Base-by-base conservation (phyloP, 257 asterid genomes). In the Plectranthus barbatus region DNA sequence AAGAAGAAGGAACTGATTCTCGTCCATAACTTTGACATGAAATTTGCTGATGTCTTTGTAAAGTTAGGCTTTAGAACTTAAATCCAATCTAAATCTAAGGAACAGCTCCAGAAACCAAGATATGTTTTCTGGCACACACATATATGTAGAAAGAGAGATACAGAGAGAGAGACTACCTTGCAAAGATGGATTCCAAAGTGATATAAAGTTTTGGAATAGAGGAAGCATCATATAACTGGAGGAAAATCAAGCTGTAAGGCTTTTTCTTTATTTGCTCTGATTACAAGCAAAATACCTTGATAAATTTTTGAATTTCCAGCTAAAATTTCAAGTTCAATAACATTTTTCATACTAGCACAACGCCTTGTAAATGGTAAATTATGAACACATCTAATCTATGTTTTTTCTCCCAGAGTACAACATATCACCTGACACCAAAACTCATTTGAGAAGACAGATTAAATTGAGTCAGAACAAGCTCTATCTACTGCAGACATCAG, bases 401-500 rank as follows among this genome's bases (percentile, higher is more conserved):
- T 60, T 76, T 63, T 65, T 69, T 72, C 72, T 66, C 80, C 78
- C 81, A 59, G 64, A 80, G 76, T 45, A 71, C 80, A 71, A 46
- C 73, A 67, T 62, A 66, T 79, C 79, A 66, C 82, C 79, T 62
- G 76, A 69, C 48, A 59, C 57, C 34, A 54, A 62, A 20, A 63
- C 20, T 18, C 26, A 71, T 61, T 50, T 52, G 20, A 20, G 72
- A 63, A 40, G 60, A 77, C 72, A 73, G 74, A 68, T 57, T 60
- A 72, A 56, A 66, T 18, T 41, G 66, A 52, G 50, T 73, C 76
- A 57, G 76, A 50, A 71, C 66, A 50, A 70, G 73, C 69, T 55
- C 72, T 74, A 66, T 68, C 71, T 56, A 69, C 79, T 66, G 34
- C 76, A 60, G 64, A 60, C 67, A 52, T 64, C 65, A 66, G 70